phyloP scores from a whole-genome alignment of 192 early-diverging fungal species.

The Funneliformis mosseae region DNA sequence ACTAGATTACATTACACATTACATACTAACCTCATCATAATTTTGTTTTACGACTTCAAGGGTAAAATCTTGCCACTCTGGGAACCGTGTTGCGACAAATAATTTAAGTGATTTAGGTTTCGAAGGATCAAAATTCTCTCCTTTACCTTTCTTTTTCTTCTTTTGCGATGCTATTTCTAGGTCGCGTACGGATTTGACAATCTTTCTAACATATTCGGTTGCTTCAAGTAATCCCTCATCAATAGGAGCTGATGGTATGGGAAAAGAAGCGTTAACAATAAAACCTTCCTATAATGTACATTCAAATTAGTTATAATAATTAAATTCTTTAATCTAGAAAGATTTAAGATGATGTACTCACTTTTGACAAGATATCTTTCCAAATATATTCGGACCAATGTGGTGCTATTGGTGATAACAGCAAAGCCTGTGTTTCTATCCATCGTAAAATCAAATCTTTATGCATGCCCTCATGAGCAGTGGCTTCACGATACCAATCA shows the following conservation, averaged over 20 bases:
- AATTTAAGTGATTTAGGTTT: constrained; percentile 76
- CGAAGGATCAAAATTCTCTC: constrained; percentile 56
- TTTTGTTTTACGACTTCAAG: constrained; percentile 59
- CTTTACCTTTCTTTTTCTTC: constrained; percentile 79
- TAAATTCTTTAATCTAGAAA: neutral
- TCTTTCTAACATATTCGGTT: constrained; percentile 76
- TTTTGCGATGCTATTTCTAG: constrained; percentile 72
- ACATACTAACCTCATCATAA: constrained; percentile 45
- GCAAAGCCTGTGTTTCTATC: constrained; percentile 81
- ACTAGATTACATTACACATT: neutral
- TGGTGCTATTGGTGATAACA: constrained; percentile 86
- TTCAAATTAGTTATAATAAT: neutral
- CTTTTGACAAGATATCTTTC: constrained; percentile 76
- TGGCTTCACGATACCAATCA: constrained; percentile 87
- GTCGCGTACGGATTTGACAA: constrained; percentile 77
- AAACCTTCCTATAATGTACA: constrained; percentile 33
- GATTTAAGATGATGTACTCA: neutral
- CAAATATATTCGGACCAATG: constrained; percentile 96
- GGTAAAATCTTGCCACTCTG: constrained; percentile 88
- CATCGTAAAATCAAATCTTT: constrained; percentile 78
- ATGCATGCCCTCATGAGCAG: constrained; percentile 80
- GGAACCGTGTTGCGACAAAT: constrained; percentile 81
- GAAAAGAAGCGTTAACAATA: constrained; percentile 71
- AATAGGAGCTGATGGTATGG: constrained; percentile 52
- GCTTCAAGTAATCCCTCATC: constrained; percentile 75